phyloP scores from a whole-genome alignment of 306 rosid genomes.

The Cucurbita argyrosperma region DNA sequence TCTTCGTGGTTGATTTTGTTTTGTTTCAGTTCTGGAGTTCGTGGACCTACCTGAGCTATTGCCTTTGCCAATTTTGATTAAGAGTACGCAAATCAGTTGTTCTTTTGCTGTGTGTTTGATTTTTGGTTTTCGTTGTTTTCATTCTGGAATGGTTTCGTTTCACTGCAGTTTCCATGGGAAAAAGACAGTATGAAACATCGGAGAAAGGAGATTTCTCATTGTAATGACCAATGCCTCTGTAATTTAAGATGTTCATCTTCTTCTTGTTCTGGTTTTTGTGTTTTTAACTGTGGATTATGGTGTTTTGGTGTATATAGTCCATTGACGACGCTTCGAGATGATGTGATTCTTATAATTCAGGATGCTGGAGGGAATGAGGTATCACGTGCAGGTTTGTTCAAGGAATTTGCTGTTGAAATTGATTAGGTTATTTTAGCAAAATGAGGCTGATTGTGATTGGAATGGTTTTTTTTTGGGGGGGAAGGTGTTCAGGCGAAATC shows the following conservation, averaged over 20 bases:
- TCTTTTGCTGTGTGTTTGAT: background rate
- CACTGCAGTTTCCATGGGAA: slow-evolving; percentile 80
- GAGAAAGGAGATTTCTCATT: slow-evolving; percentile 66
- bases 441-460: slow-evolving; percentile 1
- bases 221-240: slow-evolving; percentile 28
- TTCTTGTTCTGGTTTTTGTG: background rate
- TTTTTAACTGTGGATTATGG: slow-evolving; percentile 4
- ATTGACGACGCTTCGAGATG: slow-evolving; percentile 58
- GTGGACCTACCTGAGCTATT: slow-evolving; percentile 38
- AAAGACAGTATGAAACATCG: slow-evolving; percentile 39
- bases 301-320: slow-evolving; percentile 35
- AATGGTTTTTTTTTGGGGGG: slow-evolving; percentile 15
- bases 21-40: slow-evolving; percentile 47
- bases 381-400: slow-evolving; percentile 42
- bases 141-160: slow-evolving; percentile 1
- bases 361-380: slow-evolving; percentile 57
- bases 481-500: slow-evolving; percentile 52
- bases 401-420: slow-evolving; percentile 2
- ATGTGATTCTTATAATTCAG: slow-evolving; percentile 42
- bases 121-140: background rate
- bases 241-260: background rate
- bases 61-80: slow-evolving; percentile 42
- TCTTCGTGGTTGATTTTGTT: slow-evolving; percentile 6
- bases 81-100: slow-evolving; percentile 26
- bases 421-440: background rate